phyloP scores from a whole-genome alignment of 148 eudicot genomes.

The Chenopodium album region DNA sequence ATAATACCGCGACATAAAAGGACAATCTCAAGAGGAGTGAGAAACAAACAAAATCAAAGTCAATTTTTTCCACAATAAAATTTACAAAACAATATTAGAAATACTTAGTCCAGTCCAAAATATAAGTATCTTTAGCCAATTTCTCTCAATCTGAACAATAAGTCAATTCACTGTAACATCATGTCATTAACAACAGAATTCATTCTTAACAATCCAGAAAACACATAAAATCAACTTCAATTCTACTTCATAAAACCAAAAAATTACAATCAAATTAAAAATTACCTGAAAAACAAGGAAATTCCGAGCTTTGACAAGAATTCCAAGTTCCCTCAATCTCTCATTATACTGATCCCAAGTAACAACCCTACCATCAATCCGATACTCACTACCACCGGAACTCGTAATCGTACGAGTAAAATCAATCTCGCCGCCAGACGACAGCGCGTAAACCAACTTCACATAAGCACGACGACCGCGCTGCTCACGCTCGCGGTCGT shows the following conservation, averaged over 20 bases:
- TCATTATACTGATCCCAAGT: conserved; percentile 82
- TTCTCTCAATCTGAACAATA: background rate
- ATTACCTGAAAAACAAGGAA: conserved; percentile 95
- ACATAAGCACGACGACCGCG: conserved; percentile 72
- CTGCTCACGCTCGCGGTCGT: conserved; percentile 70
- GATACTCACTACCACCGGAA: conserved; percentile 90
- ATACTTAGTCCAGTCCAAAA: background rate
- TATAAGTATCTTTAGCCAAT: background rate
- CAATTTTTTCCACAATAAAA: background rate
- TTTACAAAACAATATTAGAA: background rate
- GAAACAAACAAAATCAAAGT: background rate
- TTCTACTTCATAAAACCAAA: background rate
- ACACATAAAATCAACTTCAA: background rate
- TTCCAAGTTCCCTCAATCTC: conserved; percentile 61
- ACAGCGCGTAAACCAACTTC: conserved; percentile 61
- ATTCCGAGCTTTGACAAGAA: conserved; percentile 92
- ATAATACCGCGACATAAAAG: background rate
- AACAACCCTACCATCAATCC: conserved; percentile 67
- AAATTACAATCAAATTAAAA: background rate
- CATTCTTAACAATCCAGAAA: background rate
- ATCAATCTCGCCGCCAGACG: conserved; percentile 39
- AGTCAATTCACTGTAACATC: background rate
- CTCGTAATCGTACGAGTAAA: conserved; percentile 67
- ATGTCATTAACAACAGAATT: background rate
- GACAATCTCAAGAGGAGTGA: background rate